Evolutionary conservation across 371 early-diverging fungal genomes (phyloP), one percentile per base, ranked within the genome.

Genomic region (Mortierella polycephala): DNA sequence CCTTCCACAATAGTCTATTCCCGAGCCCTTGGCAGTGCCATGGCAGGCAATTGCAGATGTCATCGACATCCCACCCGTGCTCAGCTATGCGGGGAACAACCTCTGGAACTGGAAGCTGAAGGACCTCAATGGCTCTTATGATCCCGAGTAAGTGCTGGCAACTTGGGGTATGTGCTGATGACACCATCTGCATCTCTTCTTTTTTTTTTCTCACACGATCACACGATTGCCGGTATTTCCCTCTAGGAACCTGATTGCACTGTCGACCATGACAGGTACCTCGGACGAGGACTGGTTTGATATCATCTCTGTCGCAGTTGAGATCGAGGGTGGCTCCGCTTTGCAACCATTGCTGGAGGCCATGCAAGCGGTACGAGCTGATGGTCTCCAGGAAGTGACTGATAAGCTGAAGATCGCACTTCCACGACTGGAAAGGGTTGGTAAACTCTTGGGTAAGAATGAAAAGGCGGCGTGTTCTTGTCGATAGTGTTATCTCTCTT

Each of bases 261-360:
- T 93, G 60, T 83, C 92, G 46, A 95, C 94, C 9, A 95, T 95
- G 81, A 91, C 95, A 4, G 96, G 97, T 2, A 86, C 90, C 23
- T 81, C 88, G 55, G 97, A 97, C 83, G 97, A 98, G 84, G 83
- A 94, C 0, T 96, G 97, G 96, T 96, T 98, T 74, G 96, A 93
- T 76, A 87, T 96, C 30, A 87, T 96, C 44, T 89, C 95, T 0
- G 83, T 91, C 0, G 92, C 92, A 0, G 94, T 96, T 54, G 98
- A 97, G 68, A 85, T 91, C 21, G 89, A 85, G 21, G 95, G 95
- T 18, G 96, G 94, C 2, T 90, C 90, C 6, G 90, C 93, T 37
- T 58, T 95, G 53, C 65, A 83, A 51, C 85, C 87, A 20, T 86
- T 93, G 40, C 67, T 89, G 11, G 69, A 79, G 7, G 85, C 88